Base-by-base conservation (phyloP, 2,329 filamentous ascomycete genomes). In the Biscogniauxia marginata region DNA sequence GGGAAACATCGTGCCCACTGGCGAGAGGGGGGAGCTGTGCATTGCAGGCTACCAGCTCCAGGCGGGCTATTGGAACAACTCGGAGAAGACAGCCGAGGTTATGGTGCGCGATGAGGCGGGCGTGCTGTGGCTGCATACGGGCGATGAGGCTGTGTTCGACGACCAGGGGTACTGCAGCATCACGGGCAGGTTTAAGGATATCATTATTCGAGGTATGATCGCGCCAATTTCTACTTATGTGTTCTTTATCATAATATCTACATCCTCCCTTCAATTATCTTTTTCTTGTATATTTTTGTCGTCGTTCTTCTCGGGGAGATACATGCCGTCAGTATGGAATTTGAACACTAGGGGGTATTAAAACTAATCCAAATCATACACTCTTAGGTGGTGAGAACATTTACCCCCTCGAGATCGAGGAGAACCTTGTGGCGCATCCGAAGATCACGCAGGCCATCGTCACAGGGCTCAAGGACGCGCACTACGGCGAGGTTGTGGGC, bases 11-110 rank as follows among this genome's bases (percentile, higher is more conserved):
- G 80, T 93, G 8, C 88, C 87, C 0, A 72, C 90, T 13, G 90
- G 90, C 20, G 74, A 79, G 30, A 78, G 83, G 7, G 90, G 90
- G 18, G 90, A 93, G 75, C 80, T 93, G 20, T 91, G 88, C 70
- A 89, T 92, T 46, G 83, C 86, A 0, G 90, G 90, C 0, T 93
- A 92, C 70, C 88, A 91, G 71, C 76, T 93, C 9, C 89, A 88
- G 69, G 80, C 79, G 2, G 83, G 82, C 11, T 86, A 85, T 71
- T 85, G 79, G 82, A 83, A 89, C 66, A 92, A 91, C 71, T 82
- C 83, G 45, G 84, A 85, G 66, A 93, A 91, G 78, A 93, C 89
- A 1, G 83, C 80, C 56, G 83, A 85, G 71, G 74, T 77, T 7
- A 84, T 84, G 81, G 68, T 77, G 19, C 71, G 79, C 20, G 81